A percentile compares a stretch with the other conserved stretches of the same genome.
phyloP scores from a whole-genome alignment of 2,329 filamentous ascomycete genomes.

The Talaromyces sp. region DNA sequence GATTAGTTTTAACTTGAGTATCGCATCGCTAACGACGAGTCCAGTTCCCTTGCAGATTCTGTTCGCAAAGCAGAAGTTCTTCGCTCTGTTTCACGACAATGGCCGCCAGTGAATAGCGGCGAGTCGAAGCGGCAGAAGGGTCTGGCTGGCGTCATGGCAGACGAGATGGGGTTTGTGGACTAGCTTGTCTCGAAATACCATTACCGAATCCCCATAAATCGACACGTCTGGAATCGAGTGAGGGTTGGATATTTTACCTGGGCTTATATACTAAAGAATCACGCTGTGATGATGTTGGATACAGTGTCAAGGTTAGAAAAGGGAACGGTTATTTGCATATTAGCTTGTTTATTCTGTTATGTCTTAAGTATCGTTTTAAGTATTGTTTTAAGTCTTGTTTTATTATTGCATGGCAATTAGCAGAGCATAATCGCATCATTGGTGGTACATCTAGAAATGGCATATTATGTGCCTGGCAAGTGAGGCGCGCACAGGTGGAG shows the following conservation, averaged over 20 bases:
- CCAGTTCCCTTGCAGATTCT: slow-evolving; percentile 34
- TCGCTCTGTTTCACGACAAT: slow-evolving; percentile 37
- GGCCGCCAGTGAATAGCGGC: slow-evolving; percentile 48
- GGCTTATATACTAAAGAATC: background rate
- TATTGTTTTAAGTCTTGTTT: background rate
- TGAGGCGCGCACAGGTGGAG: background rate
- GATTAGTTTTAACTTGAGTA: background rate
- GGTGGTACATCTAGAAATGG: background rate
- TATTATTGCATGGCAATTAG: background rate
- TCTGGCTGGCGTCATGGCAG: slow-evolving; percentile 49
- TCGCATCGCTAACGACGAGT: background rate
- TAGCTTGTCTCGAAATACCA: slow-evolving; percentile 18
- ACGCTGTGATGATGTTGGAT: background rate
- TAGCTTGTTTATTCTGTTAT: too few relatives aligned
- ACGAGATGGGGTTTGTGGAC: slow-evolving; percentile 54
- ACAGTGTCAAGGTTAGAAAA: background rate
- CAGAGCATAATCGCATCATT: background rate
- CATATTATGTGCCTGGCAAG: background rate
- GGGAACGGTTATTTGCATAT: background rate
- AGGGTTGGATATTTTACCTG: background rate
- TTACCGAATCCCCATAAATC: background rate
- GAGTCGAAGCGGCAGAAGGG: slow-evolving; percentile 38
- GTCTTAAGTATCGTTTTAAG: too few relatives aligned
- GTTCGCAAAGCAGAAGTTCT: slow-evolving; percentile 46
- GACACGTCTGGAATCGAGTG: background rate